A percentile compares a stretch with the other conserved stretches of the same genome.
Evolutionary conservation across 2,329 filamentous ascomycete species (phyloP).

Genomic region (Elsinoe fawcettii): DNA sequence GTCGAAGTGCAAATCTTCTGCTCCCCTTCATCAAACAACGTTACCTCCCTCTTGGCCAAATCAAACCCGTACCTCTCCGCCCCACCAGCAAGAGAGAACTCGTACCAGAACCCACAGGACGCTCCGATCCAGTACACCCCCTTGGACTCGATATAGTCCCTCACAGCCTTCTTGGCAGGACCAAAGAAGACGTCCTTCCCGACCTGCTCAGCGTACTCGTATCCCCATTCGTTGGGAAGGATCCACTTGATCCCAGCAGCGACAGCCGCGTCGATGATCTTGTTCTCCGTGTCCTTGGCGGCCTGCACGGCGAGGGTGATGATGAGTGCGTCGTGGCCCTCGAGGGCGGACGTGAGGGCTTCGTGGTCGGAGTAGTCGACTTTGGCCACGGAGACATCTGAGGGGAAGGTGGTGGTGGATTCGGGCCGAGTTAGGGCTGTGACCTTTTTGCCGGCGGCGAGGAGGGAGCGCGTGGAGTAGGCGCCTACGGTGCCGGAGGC

Average conservation of each 20-base stretch:
- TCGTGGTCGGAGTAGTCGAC: slow-evolving; percentile 24
- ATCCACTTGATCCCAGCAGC: slow-evolving; percentile 28
- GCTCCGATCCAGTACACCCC: slow-evolving; percentile 27
- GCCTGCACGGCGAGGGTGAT: slow-evolving; percentile 28
- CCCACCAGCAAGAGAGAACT: slow-evolving; percentile 22
- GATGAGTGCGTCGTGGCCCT: slow-evolving; percentile 29
- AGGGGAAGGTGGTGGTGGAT: slow-evolving; percentile 33
- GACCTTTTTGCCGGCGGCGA: slow-evolving; percentile 27
- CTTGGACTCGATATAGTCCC: slow-evolving; percentile 22
- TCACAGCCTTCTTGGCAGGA: slow-evolving; percentile 17
- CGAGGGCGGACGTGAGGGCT: slow-evolving; percentile 23
- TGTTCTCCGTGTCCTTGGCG: slow-evolving; percentile 21
- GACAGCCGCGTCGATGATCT: slow-evolving; percentile 26
- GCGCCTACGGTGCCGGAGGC: slow-evolving; percentile 23
- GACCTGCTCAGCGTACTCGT: slow-evolving; percentile 21
- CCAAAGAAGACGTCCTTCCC: slow-evolving; percentile 20
- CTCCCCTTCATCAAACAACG: slow-evolving; percentile 24
- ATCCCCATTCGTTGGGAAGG: slow-evolving; percentile 25
- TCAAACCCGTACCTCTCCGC: slow-evolving; percentile 26
- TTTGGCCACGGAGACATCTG: slow-evolving; percentile 21
- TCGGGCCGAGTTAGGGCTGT: slow-evolving; percentile 35
- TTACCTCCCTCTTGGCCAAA: slow-evolving; percentile 22
- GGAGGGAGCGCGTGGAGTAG: slow-evolving; percentile 27
- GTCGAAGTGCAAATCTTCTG: slow-evolving; percentile 29
- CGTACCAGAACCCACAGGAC: slow-evolving; percentile 29